Evolutionary conservation across 192 early-diverging fungal genomes (phyloP), one percentile per base, ranked within the genome.

Genomic region (Coemansia sp.): DNA sequence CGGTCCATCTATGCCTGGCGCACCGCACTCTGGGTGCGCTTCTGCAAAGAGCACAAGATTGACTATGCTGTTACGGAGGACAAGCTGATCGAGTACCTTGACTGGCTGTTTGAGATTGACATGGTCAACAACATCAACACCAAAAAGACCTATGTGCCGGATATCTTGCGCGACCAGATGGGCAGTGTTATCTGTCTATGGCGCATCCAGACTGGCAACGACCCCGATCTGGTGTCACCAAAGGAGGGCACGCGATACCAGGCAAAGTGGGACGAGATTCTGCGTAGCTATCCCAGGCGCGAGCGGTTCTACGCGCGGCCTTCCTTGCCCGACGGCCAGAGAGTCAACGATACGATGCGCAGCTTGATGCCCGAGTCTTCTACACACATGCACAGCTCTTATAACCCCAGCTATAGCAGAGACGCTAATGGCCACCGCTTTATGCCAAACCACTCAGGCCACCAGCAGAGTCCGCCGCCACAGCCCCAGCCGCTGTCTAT

Each of bases 101-200:
- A 80, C 76, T 80, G 76, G 76, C 39, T 80, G 40, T 74, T 80
- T 62, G 67, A 70, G 10, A 80, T 80, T 27, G 76, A 80, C 40
- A 40, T 80, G 22, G 67, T 70, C 56, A 66, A 80, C 71, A 80
- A 70, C 27, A 80, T 80, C 67, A 80, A 80, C 53, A 80, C 76
- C 34, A 80, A 80, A 53, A 80, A 80, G 58, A 80, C 56, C 57
- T 80, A 74, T 37, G 76, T 80, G 10, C 76, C 76, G 3, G 76
- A 80, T 40, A 80, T 80, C 18, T 53, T 80, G 64, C 71, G 76
- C n/a, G 76, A 80, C 55, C 71, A 80, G 37, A 70, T 80, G 71
- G 76, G 76, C 59, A 80, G 76, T 52, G 64, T 80, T 21, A 74
- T 80, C 33, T 74, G 76, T 22, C 64, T 80, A 17, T 80, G 77